Base-by-base conservation (phyloP, 352 stramenopile species). In the Phytophthora lateralis region DNA sequence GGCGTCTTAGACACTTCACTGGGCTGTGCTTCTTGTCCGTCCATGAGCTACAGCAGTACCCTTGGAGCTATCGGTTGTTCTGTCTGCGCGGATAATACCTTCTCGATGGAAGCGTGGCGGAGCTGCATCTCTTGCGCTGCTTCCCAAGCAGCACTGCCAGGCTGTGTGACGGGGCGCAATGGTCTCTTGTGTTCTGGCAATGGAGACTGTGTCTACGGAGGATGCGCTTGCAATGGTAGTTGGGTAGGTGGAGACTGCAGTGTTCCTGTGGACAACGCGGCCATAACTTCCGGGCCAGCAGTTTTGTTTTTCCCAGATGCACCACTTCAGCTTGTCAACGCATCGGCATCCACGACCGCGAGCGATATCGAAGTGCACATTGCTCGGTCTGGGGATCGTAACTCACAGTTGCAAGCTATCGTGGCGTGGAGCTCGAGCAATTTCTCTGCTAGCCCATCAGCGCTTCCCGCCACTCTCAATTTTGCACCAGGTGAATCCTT, bases 151-250 rank as follows among this genome's bases (percentile, higher is more conserved):
- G 68, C 59, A 30, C 51, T 76, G 2, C 27, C 61, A n/a, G 69
- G 61, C 3, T 92, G 83, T 50, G 54, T 71, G 6, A 41, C 62
- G 6, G 83, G 83, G 9, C 68, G 80, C n/a, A 90, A 90, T 50
- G 76, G 79, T 12, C 15, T 75, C n/a, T 8, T 76, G 43, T 92
- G 83, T 34, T 86, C 79, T 17, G 78, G 78, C 4, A 81, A 83
- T 15, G 83, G 83, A 10, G 45, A 60, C 3, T 92, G 83, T 44
- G 21, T 71, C 4, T 82, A 78, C 4, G 79, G 81, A 20, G 74
- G 77, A 0, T 92, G 83, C 39, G 56, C 63, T 12, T 92, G 83
- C 43, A 42, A 30, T n/a, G 24, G 43, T 55, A 64, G 54, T 1
- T 90, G 77, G 75, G 63, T 69, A 0, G 71, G 73, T 0, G 64